These are phyloP conservation scores for Penicillium janthinellum DNA, from an alignment of 2,329 filamentous ascomycete species.

Conservation along the genomic window DNA sequence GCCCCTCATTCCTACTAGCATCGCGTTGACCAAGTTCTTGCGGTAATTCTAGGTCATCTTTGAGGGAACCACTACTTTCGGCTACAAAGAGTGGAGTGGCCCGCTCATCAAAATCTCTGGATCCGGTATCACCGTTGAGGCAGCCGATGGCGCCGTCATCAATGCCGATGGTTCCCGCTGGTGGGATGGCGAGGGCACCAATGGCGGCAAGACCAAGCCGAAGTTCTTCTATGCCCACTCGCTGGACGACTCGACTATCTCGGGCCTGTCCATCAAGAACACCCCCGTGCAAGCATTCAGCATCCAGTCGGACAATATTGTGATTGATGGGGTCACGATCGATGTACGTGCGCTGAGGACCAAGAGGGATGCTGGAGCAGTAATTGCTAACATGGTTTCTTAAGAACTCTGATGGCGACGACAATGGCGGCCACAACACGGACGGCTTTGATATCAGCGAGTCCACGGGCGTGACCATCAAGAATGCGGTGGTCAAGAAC, in stretches of 20 bases:
- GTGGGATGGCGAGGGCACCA: constrained; percentile 52
- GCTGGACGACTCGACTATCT: constrained; percentile 37
- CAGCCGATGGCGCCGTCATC: constrained; percentile 1
- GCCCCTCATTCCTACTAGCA: too few species aligned
- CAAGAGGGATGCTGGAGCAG: too few species aligned
- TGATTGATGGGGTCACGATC: constrained; percentile 36
- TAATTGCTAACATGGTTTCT: too few species aligned
- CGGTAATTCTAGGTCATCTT: constrained; percentile 1
- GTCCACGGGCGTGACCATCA: constrained; percentile 54
- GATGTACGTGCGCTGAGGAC: constrained; percentile 35
- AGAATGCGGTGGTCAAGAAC: constrained; percentile 56
- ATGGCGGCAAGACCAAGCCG: constrained; percentile 61
- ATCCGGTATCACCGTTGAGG: constrained; percentile 19
- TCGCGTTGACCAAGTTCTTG: too few species aligned
- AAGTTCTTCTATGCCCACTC: constrained; percentile 61
- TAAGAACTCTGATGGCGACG: constrained; percentile 57
- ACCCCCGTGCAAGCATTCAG: constrained; percentile 43
- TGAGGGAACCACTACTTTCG: constrained; percentile 7
- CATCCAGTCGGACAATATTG: constrained; percentile 51
- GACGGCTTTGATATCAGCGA: constrained; percentile 46
- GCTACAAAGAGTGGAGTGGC: constrained; percentile 4
- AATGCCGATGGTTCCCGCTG: constrained; percentile 3
- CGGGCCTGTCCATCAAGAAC: constrained; percentile 38
- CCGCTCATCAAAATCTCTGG: constrained; percentile 3
- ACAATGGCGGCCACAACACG: constrained; percentile 53